Conservation (phyloP, 371 early-diverging fungal genomes). For the Lichtheimia corymbifera region DNA sequence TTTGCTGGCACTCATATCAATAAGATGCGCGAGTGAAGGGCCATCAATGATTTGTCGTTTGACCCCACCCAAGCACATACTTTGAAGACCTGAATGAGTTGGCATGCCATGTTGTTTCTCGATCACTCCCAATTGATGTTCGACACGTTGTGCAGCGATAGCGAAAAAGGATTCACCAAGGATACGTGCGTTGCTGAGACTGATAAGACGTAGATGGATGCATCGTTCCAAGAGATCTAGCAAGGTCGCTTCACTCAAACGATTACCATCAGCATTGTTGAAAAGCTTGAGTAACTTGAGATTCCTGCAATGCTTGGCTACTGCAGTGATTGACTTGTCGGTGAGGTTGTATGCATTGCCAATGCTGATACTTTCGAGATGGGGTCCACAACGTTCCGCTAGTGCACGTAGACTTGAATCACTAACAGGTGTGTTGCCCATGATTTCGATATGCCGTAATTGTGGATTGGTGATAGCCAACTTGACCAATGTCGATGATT, state of each 20-base stretch:
- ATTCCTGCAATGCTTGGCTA: slow-evolving; percentile 33
- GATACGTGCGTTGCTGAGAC: slow-evolving; percentile 43
- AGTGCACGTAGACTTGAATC: slow-evolving; percentile 40
- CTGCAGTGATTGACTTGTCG: slow-evolving; percentile 33
- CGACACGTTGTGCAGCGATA: slow-evolving; percentile 32
- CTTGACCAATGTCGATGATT: slow-evolving; percentile 46
- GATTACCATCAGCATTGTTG: slow-evolving; percentile 37
- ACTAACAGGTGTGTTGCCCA: slow-evolving; percentile 42
- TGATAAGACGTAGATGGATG: slow-evolving; percentile 25
- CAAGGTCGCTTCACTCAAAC: slow-evolving; percentile 34
- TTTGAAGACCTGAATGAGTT: slow-evolving; percentile 24
- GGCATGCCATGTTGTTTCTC: slow-evolving; percentile 5
- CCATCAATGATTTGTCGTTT: slow-evolving; percentile 33
- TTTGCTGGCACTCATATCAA: slow-evolving; percentile 34
- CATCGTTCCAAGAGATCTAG: slow-evolving; percentile 37
- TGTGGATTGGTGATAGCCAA: slow-evolving; percentile 47
- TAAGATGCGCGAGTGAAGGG: slow-evolving; percentile 20
- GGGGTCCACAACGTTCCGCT: slow-evolving; percentile 34
- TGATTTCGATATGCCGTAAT: slow-evolving; percentile 37
- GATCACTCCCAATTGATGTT: slow-evolving; percentile 25
- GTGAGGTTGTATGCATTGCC: slow-evolving; percentile 44
- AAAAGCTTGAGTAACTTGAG: slow-evolving; percentile 37
- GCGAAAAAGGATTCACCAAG: slow-evolving; percentile 36
- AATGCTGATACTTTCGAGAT: slow-evolving; percentile 38
- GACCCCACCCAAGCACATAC: slow-evolving; percentile 41